Evolutionary conservation across 2,329 filamentous ascomycete genomes (phyloP).

Genomic region (Talaromyces rugulosus): DNA sequence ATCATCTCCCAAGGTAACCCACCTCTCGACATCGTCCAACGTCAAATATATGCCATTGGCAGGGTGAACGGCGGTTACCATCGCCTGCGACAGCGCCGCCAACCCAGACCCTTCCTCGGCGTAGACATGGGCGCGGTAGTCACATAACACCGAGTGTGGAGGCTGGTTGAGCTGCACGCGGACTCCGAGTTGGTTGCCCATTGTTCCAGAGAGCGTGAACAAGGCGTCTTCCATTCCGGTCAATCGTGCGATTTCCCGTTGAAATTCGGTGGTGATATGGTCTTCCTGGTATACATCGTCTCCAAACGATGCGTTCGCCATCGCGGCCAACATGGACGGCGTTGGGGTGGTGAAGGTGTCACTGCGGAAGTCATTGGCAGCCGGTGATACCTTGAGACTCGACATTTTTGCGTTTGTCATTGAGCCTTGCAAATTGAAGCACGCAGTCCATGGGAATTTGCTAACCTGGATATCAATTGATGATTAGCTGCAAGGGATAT

Average conservation of each 20-base stretch:
- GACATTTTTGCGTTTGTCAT: background rate
- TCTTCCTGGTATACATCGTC: constrained; percentile 13
- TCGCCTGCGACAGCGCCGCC: constrained; percentile 8
- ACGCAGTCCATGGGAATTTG: background rate
- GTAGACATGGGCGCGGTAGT: constrained; percentile 9
- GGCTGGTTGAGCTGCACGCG: constrained; percentile 5
- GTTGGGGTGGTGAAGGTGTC: constrained; percentile 13
- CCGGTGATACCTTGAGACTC: constrained; percentile 2
- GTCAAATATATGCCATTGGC: constrained; percentile 11
- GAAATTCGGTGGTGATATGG: constrained; percentile 5
- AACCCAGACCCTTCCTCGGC: constrained; percentile 9
- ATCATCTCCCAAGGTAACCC: constrained; percentile 60
- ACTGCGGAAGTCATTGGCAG: constrained; percentile 9
- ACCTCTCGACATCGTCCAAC: constrained; percentile 54
- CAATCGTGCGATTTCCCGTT: constrained; percentile 6
- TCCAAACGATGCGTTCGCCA: constrained; percentile 6
- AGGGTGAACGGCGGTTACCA: constrained; percentile 9
- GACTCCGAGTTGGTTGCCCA: constrained; percentile 9
- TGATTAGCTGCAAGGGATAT: background rate
- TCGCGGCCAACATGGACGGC: constrained; percentile 9
- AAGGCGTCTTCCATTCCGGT: constrained; percentile 8
- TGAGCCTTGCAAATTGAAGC: background rate
- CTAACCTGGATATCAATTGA: background rate
- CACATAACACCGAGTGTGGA: constrained; percentile 8
- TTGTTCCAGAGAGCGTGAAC: constrained; percentile 8